Percentiles rank a stretch among this genome's conserved stretches.
These are phyloP conservation scores for Metschnikowia borealis DNA, from an alignment of 805 yeast species.

Conservation along the genomic window DNA sequence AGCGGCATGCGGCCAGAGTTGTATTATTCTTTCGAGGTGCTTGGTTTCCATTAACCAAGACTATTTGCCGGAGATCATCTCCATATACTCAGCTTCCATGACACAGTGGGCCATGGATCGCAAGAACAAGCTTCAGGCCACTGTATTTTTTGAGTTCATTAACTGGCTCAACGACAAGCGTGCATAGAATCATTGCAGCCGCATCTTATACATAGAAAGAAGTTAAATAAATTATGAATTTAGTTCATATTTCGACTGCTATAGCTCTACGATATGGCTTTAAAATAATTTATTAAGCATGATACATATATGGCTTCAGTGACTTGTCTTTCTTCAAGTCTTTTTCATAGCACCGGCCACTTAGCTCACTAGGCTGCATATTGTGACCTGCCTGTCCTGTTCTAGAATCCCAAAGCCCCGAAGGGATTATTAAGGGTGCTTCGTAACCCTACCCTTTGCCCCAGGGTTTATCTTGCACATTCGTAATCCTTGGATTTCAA, in stretches of 20 bases:
- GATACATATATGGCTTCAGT: not conserved
- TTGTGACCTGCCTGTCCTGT: not conserved
- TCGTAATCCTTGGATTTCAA: not conserved
- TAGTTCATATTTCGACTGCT: too few relatives aligned
- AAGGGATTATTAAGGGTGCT: not conserved
- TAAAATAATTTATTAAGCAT: not conserved
- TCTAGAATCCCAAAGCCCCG: not conserved
- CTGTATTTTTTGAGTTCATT: slow-evolving; percentile 69
- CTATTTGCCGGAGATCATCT: slow-evolving; percentile 44
- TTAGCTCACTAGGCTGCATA: not conserved
- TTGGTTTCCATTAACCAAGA: slow-evolving; percentile 35
- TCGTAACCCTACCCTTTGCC: not conserved
- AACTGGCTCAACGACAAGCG: slow-evolving; percentile 56
- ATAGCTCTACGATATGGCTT: too few relatives aligned
- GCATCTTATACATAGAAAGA: not conserved
- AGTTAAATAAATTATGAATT: too few relatives aligned
- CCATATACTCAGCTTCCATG: slow-evolving; percentile 52
- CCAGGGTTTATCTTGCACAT: not conserved
- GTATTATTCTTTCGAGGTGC: slow-evolving; percentile 62
- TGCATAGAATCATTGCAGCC: not conserved
- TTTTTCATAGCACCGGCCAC: not conserved
- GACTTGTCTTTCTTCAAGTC: not conserved
- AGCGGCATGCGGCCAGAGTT: slow-evolving; percentile 59
- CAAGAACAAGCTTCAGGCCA: slow-evolving; percentile 46
- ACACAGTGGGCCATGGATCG: slow-evolving; percentile 55